These are phyloP conservation scores for Wickerhamiella azyma DNA, from an alignment of 805 yeast species.

Conservation along the genomic window DNA sequence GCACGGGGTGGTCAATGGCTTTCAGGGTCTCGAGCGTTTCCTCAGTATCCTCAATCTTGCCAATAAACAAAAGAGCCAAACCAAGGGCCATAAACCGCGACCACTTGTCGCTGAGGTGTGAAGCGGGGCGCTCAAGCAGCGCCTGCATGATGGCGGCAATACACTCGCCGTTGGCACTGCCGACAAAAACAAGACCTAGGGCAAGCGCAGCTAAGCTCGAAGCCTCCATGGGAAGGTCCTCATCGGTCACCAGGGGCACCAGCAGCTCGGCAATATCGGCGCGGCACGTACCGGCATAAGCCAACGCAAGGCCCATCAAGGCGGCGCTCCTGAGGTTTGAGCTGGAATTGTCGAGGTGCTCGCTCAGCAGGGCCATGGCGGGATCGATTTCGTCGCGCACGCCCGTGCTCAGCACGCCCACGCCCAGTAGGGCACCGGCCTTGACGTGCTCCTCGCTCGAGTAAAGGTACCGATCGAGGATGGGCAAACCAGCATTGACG, in stretches of 20 bases:
- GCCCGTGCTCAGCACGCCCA: slow-evolving; percentile 82
- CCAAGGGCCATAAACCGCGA: slow-evolving; percentile 84
- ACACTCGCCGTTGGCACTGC: slow-evolving; percentile 88
- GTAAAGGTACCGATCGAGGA: slow-evolving; percentile 75
- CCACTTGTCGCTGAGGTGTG: slow-evolving; percentile 74
- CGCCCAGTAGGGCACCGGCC: slow-evolving; percentile 94
- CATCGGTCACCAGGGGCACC: slow-evolving; percentile 70
- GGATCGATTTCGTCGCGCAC: slow-evolving; percentile 95
- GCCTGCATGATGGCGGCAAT: slow-evolving; percentile 87
- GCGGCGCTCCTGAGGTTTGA: slow-evolving; percentile 62
- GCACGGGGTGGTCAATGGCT: slow-evolving; percentile 91
- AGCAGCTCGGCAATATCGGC: slow-evolving; percentile 67
- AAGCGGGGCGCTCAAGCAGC: slow-evolving; percentile 66
- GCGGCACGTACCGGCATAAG: slow-evolving; percentile 88
- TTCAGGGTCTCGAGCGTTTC: slow-evolving; percentile 77
- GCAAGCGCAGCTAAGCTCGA: slow-evolving; percentile 81
- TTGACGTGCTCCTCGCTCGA: slow-evolving; percentile 75
- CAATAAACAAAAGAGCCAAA: slow-evolving; percentile 80
- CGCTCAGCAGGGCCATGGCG: slow-evolving; percentile 68
- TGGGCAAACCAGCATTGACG: slow-evolving; percentile 74
- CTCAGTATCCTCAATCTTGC: slow-evolving; percentile 89
- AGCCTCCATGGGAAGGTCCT: slow-evolving; percentile 59
- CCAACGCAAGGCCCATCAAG: slow-evolving; percentile 80
- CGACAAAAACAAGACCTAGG: slow-evolving; percentile 87
- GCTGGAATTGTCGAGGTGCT: slow-evolving; percentile 55